phyloP scores from a whole-genome alignment of 192 early-diverging fungal genomes.

The Backusella tuberculispora region DNA sequence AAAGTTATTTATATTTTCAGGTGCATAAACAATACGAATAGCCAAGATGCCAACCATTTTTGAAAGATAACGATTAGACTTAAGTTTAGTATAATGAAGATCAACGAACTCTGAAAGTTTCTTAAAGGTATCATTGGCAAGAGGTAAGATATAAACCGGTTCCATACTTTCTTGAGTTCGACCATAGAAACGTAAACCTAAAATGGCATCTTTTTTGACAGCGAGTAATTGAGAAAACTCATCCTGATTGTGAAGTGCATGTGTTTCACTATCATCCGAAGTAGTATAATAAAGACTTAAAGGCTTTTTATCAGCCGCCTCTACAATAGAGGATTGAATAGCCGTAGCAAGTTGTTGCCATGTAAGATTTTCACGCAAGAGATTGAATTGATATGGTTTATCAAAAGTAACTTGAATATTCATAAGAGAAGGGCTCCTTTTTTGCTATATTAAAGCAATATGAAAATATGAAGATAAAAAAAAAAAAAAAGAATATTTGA shows the following conservation, averaged over 20 bases:
- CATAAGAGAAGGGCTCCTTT: not conserved
- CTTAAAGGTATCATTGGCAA: not conserved
- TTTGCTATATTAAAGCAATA: not conserved
- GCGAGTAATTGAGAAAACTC: not conserved
- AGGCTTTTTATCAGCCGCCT: not conserved
- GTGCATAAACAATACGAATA: not conserved
- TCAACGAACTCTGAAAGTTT: not conserved
- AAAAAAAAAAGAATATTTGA: no score
- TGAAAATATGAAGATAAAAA: no score
- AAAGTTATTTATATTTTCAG: no score
- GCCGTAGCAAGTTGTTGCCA: not conserved
- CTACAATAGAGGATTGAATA: conserved; percentile 6
- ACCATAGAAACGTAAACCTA: conserved; percentile 5
- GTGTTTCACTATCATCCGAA: not conserved
- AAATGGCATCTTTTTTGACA: not conserved
- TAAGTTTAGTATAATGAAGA: not conserved
- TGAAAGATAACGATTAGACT: not conserved
- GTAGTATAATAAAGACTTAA: not conserved
- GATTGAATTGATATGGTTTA: conserved; percentile 6
- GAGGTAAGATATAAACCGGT: not conserved
- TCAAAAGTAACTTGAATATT: not conserved
- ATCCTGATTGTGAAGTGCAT: not conserved
- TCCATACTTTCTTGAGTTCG: not conserved
- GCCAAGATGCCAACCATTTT: not conserved
- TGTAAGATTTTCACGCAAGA: not conserved